Conservation (phyloP, 2,329 filamentous ascomycete genomes). For the Scedosporium dehoogii region DNA sequence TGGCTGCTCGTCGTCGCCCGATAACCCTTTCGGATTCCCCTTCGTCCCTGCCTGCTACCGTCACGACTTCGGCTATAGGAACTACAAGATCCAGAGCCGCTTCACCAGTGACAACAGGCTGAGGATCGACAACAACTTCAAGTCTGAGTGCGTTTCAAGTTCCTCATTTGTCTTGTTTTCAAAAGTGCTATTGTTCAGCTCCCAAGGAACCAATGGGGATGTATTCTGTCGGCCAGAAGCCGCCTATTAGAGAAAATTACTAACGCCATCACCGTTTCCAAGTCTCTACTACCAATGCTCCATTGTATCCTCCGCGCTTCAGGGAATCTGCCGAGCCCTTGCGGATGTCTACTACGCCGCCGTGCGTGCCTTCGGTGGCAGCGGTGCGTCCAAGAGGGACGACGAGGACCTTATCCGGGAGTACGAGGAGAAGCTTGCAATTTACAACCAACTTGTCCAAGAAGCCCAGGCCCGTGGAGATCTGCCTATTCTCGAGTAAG, state of each 20-base stretch:
- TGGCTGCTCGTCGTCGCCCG: slow-evolving; percentile 30
- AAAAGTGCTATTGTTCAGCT: too few relatives aligned
- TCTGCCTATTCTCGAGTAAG: too few relatives aligned
- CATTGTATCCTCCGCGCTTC: slow-evolving; percentile 8
- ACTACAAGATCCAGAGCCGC: slow-evolving; percentile 38
- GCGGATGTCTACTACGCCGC: slow-evolving; percentile 31
- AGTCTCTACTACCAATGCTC: slow-evolving; percentile 28
- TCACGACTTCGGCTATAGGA: slow-evolving; percentile 48
- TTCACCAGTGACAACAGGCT: slow-evolving; percentile 31
- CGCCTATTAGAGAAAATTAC: too few relatives aligned
- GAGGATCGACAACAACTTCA: slow-evolving; percentile 39
- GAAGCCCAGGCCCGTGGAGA: neutral
- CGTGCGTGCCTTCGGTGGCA: slow-evolving; percentile 25
- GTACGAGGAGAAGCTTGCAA: slow-evolving; percentile 24
- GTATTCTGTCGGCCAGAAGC: too few relatives aligned
- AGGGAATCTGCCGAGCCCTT: slow-evolving; percentile 20
- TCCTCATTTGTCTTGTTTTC: too few relatives aligned
- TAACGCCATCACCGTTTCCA: neutral
- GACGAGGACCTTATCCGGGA: slow-evolving; percentile 17
- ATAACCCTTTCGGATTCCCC: slow-evolving; percentile 33
- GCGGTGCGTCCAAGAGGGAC: slow-evolving; percentile 19
- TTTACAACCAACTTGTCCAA: slow-evolving; percentile 17
- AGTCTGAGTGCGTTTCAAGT: slow-evolving; percentile 24
- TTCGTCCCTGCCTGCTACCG: slow-evolving; percentile 37
- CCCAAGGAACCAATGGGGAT: too few relatives aligned